A percentile compares a stretch with the other conserved stretches of the same genome.
Conservation (phyloP, 139 green algal genomes). For the Haematococcus sp. region DNA sequence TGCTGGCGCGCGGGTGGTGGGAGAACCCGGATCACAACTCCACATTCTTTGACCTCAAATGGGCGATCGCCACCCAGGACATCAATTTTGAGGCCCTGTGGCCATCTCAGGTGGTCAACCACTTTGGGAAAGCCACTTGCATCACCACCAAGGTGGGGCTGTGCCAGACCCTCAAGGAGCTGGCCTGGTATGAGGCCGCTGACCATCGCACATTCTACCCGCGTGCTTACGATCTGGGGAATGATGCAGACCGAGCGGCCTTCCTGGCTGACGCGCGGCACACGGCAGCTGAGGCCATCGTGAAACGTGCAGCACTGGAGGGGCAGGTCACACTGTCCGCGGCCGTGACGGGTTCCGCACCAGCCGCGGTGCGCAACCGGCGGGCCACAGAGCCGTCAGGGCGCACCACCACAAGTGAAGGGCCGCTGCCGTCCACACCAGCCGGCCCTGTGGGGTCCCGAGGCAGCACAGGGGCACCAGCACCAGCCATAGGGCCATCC, state of each 20-base stretch:
- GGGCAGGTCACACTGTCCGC: neutral
- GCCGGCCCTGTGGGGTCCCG: neutral
- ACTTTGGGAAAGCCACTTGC: constrained; percentile 38
- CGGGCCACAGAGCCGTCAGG: no score
- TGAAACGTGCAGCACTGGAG: constrained; percentile 37
- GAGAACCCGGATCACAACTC: constrained; percentile 45
- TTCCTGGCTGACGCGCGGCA: constrained; percentile 40
- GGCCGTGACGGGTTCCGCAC: neutral
- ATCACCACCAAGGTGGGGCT: constrained; percentile 50
- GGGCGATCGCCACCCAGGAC: constrained; percentile 30
- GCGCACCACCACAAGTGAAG: no score
- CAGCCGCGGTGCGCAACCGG: neutral
- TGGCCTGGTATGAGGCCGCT: constrained; percentile 35
- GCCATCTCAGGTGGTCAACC: constrained; percentile 34
- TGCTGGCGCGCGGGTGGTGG: constrained; percentile 37
- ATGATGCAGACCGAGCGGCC: constrained; percentile 18
- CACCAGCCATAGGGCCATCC: neutral
- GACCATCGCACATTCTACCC: constrained; percentile 40
- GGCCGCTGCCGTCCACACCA: no score
- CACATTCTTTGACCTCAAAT: constrained; percentile 49
- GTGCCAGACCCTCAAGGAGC: constrained; percentile 35
- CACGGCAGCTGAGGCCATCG: constrained; percentile 36
- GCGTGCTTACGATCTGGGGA: constrained; percentile 36
- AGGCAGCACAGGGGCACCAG: neutral
- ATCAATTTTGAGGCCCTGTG: constrained; percentile 32